Conservation (phyloP, 441 rosid genomes). For the Manihot esculenta region DNA sequence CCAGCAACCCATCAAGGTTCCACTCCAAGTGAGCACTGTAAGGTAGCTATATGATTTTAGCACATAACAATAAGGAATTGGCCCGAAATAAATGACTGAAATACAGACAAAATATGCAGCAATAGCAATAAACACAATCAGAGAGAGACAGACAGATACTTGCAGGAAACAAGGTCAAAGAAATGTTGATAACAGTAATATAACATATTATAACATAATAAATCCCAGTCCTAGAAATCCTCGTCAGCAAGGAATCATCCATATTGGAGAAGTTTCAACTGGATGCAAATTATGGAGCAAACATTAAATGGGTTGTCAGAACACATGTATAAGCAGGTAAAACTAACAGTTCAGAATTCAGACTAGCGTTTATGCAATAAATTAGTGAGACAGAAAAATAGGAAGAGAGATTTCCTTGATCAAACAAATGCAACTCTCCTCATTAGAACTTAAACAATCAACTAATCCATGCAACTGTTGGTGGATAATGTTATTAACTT, state of each 20-base stretch:
- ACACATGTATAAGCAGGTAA: background rate
- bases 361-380: background rate
- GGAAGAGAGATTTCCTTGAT: background rate
- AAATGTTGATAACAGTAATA: background rate
- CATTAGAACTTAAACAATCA: background rate
- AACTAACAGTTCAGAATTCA: background rate
- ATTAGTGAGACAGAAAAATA: background rate
- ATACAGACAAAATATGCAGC: background rate
- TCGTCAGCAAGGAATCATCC: too few species aligned
- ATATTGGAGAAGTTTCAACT: too few species aligned
- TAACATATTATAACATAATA: background rate
- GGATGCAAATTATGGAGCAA: background rate
- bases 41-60: too few species aligned
- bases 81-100: background rate
- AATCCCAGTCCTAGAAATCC: background rate
- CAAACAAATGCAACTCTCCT: background rate
- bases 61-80: background rate
- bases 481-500: background rate
- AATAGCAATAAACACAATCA: background rate
- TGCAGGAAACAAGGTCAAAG: background rate
- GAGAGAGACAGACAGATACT: too few species aligned
- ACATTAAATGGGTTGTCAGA: background rate
- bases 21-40: constrained; percentile 94
- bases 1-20: constrained; percentile 93
- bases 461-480: background rate